Evolutionary conservation across 2,329 filamentous ascomycete species (phyloP), one percentile per base, ranked within the genome.

Genomic region (Talaromyces sp.): DNA sequence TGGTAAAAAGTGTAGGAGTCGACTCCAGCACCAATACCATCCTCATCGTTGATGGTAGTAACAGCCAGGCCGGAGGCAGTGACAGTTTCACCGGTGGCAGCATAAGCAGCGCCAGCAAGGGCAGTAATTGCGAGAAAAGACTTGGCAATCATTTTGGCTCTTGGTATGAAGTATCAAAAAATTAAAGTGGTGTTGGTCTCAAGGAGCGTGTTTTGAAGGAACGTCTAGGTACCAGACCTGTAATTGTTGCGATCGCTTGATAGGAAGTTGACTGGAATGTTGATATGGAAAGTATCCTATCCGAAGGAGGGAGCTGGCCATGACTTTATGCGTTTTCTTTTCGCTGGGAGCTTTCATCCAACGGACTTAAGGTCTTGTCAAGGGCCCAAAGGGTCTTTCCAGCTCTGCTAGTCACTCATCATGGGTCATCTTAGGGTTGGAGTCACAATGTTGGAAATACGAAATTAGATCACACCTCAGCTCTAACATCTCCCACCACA

Each of bases 1-100:
- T 43, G 19, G 65, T 69, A 70, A 10, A 67, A 39, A 2, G 43
- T 68, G 62, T 68, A 68, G 39, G 47, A 25, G 35, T 68, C 65
- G 17, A 56, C 37, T 35, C 63, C 66, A 11, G 60, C 54, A 41
- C 63, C 63, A 31, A 61, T 49, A 25, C 66, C 66, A 56, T 67
- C 66, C 22, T 63, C 17, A 19, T 57, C 47, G 25, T 63, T 61
- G 60, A 67, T 41, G 35, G 52, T 43, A n/a, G 39, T 52, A 15
- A 67, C 66, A 35, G 54, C 59, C 7, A 61, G n/a, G 13, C n/a
- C 57, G 2, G 63, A 25, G 22, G 39, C 47, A 25, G 65, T 66
- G 43, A 66, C 65, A 35, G 65, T 66, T 49, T 66, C 65, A 19
- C 56, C 62, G 25, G 65, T 66, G 10, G 45, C 39, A 31, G 57